phyloP scores from a whole-genome alignment of 129 eudicot species.

The Silybum marianum region DNA sequence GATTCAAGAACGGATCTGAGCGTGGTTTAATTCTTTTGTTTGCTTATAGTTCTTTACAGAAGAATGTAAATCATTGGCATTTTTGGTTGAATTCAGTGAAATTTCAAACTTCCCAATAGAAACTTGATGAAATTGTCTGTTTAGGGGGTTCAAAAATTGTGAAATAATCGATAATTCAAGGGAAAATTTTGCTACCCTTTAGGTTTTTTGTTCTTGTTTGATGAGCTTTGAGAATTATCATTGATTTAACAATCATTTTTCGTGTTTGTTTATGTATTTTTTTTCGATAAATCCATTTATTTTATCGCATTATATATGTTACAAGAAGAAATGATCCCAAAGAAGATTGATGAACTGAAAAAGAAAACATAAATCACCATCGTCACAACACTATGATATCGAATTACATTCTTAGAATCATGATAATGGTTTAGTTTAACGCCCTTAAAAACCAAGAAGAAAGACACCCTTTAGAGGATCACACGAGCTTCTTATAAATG shows the following conservation, averaged over 20 bases:
- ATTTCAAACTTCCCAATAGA: not conserved
- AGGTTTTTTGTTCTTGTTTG: slow-evolving; percentile 5
- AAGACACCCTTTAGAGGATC: not conserved
- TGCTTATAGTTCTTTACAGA: not conserved
- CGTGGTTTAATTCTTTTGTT: slow-evolving; percentile 2
- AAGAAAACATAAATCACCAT: not conserved
- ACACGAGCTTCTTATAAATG: not conserved
- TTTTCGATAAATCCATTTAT: not conserved
- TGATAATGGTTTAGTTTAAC: not conserved
- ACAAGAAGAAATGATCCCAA: not conserved
- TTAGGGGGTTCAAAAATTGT: slow-evolving; percentile 7
- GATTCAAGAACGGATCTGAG: slow-evolving; percentile 35
- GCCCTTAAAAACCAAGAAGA: not conserved
- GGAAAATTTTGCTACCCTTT: not conserved
- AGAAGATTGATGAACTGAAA: not conserved
- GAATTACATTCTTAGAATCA: not conserved
- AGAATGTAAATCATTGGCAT: not conserved
- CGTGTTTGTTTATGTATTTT: not conserved
- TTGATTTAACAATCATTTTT: not conserved
- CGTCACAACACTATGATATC: no score
- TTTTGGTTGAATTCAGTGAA: not conserved
- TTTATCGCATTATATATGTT: not conserved
- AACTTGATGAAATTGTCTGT: slow-evolving; percentile 18
- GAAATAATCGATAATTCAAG: not conserved
- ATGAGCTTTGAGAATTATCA: not conserved